Evolutionary conservation across 106 monocot species (phyloP), one percentile per base, ranked within the genome.

Genomic region (Platanthera guangdongensis): DNA sequence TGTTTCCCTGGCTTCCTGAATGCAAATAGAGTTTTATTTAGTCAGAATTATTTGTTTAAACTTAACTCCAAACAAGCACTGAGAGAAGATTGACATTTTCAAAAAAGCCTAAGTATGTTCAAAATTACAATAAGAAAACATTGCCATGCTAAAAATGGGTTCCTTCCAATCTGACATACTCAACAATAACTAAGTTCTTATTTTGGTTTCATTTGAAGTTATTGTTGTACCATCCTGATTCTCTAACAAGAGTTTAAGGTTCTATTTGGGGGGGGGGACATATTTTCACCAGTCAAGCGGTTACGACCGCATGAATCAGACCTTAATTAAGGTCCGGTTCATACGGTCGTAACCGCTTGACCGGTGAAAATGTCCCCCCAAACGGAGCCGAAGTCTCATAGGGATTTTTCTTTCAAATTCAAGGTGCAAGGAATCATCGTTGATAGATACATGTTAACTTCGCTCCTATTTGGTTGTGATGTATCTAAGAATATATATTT

Each of bases 1-100:
- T 47, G 91, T 92, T 86, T 92, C 91, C 74, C 88, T 80, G 72
- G 91, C 91, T 64, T 77, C 91, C 91, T 92, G 84, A 79, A 74
- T 47, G 32, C 72, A 82, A 53, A 28, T 6, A 78, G 78, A 14
- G 19, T 19, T 60, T 8, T 55, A 7, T 60, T 6, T 60, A 65
- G 65, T 10, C 11, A 65, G 32, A 8, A 65, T 9, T 65, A 32
- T 32, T 11, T 65, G 65, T 65, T 65, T 32, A 70, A 10, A 10
- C 39, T 10, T 50, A 30, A 10, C 13, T 28, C 6, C 52, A 14
- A 47, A 47, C 22, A 9, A 68, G 4, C 7, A 32, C 46, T 57
- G 10, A 39, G 9, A 21, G 14, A 39, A 45, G 5, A 28, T 6
- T 53, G 46, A 70, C 70, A 70, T 70, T 11, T 57, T 60, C 19